Conservation (phyloP, 2,329 filamentous ascomycete genomes). For the Trichophyton simii region DNA sequence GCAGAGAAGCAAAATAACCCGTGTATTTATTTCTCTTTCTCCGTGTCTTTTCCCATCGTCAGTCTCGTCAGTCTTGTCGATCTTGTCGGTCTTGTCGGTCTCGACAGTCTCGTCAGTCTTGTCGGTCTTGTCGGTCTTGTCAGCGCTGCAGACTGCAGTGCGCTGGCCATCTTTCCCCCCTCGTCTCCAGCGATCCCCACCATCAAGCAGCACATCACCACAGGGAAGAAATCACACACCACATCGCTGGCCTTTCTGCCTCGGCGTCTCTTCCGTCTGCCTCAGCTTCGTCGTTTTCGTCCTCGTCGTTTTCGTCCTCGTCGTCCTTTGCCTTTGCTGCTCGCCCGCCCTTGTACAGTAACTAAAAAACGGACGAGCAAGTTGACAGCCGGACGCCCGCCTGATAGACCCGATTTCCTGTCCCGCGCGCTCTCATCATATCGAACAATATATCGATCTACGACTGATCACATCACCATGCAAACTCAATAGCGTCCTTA, state of each 20-base stretch:
- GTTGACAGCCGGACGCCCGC: background rate
- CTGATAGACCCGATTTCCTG: constrained; percentile 8
- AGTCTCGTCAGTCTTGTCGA: too few relatives aligned
- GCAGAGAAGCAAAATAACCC: background rate
- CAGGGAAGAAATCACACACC: background rate
- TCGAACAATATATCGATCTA: background rate
- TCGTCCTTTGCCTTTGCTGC: background rate
- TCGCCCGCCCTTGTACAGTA: background rate
- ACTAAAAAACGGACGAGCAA: background rate
- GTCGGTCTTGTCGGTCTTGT: too few relatives aligned
- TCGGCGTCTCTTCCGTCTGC: too few relatives aligned
- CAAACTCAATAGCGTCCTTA: background rate
- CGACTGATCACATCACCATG: constrained; percentile 12
- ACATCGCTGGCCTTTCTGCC: too few relatives aligned
- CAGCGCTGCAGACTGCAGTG: too few relatives aligned
- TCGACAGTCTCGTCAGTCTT: too few relatives aligned
- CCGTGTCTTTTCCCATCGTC: too few relatives aligned
- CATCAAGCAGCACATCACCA: background rate
- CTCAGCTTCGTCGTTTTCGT: background rate
- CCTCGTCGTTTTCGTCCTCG: background rate
- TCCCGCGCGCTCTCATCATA: background rate
- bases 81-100: too few relatives aligned
- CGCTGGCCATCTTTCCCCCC: too few relatives aligned
- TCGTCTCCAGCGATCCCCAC: too few relatives aligned
- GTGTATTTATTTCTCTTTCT: background rate